These are phyloP conservation scores for Hermanozyma aechmeae DNA, from an alignment of 805 yeast species.

Conservation along the genomic window DNA sequence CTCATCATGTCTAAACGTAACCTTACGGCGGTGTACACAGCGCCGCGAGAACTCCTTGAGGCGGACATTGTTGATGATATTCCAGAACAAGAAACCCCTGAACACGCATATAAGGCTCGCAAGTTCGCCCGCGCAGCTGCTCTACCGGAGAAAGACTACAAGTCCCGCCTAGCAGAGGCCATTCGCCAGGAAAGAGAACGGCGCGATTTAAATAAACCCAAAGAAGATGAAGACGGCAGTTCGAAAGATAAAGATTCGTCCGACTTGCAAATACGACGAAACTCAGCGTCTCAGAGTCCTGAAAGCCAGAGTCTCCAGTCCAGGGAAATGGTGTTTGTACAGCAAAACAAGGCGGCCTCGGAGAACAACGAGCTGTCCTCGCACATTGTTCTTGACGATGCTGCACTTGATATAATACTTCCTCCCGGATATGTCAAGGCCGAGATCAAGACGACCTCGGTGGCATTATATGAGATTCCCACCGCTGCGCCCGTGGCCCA, in stretches of 20 bases:
- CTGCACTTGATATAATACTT: conserved; percentile 36
- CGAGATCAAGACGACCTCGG: conserved; percentile 21
- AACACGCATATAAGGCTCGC: too few species aligned
- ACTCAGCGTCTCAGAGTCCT: not conserved
- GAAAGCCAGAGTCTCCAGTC: not conserved
- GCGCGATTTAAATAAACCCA: not conserved
- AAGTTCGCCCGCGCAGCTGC: too few species aligned
- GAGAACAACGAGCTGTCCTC: not conserved
- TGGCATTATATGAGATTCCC: conserved; percentile 41
- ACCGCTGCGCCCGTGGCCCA: conserved; percentile 21
- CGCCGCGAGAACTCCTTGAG: too few species aligned
- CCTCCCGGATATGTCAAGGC: conserved; percentile 44
- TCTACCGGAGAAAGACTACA: too few species aligned
- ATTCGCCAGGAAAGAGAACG: not conserved
- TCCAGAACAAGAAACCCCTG: too few species aligned
- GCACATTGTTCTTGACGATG: conserved; percentile 29
- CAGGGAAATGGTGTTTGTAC: not conserved
- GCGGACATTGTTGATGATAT: too few species aligned
- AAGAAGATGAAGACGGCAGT: not conserved
- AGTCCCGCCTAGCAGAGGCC: too few species aligned
- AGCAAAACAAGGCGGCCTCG: not conserved
- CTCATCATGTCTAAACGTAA: too few species aligned
- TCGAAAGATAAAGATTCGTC: not conserved
- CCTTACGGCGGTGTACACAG: too few species aligned
- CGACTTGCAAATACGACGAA: not conserved